Conservation (phyloP, 1,284 basidiomycete species). For the Cryptococcus deneoformans region DNA sequence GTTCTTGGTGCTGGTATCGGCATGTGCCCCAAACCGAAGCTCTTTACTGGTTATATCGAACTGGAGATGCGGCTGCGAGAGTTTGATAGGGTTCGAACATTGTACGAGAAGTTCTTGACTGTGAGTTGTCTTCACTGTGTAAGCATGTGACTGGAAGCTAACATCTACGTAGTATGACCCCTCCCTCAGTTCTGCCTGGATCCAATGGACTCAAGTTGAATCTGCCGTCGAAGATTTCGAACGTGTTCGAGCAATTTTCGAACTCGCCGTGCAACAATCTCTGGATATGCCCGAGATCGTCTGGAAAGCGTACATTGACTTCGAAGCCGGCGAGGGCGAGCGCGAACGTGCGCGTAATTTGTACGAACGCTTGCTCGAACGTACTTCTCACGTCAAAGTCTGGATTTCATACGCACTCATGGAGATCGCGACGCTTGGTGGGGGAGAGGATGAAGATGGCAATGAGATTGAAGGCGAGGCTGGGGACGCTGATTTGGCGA, state of each 20-base stretch:
- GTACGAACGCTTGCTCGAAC: conserved; percentile 82
- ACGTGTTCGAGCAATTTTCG: conserved; percentile 92
- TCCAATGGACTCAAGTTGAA: conserved; percentile 95
- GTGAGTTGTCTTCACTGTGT: conserved; percentile 50
- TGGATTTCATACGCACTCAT: conserved; percentile 54
- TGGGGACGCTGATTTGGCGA: conserved; percentile 65
- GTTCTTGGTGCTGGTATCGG: conserved; percentile 88
- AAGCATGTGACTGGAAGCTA: conserved; percentile 4
- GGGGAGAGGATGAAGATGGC: conserved; percentile 70
- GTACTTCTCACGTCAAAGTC: conserved; percentile 89
- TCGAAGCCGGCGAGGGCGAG: conserved; percentile 81
- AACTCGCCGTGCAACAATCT: conserved; percentile 90
- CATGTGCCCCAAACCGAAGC: conserved; percentile 89
- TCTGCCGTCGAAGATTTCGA: conserved; percentile 85
- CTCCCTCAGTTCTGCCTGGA: conserved; percentile 89
- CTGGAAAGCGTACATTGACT: conserved; percentile 98
- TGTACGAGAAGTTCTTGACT: conserved; percentile 95
- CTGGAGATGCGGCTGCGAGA: conserved; percentile 72
- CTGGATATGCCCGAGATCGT: conserved; percentile 97
- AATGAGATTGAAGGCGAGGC: conserved; percentile 65
- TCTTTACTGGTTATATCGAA: conserved; percentile 93
- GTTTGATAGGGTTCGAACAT: conserved; percentile 86
- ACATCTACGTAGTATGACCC: conserved; percentile 67
- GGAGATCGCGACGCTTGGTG: conserved; percentile 47
- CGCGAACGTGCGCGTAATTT: conserved; percentile 77